Evolutionary conservation across 768 basidiomycete species (phyloP).

Genomic region (Panaeolus papilionaceus): DNA sequence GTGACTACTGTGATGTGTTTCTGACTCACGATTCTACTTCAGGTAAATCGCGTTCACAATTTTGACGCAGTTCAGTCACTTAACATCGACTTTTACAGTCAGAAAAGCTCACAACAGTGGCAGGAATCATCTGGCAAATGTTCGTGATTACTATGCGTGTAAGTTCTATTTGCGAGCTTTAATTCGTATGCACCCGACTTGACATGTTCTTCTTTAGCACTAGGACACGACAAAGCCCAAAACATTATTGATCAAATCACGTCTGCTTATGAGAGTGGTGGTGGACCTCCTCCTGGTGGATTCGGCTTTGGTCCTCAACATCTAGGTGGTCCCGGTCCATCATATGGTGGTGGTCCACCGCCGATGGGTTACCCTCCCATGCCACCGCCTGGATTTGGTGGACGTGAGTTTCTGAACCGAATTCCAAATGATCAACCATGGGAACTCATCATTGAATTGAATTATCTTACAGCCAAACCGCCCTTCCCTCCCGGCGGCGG

Average conservation of each 20-base stretch:
- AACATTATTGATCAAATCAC: slow-evolving; percentile 99
- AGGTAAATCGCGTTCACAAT: slow-evolving; percentile 50
- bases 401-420: slow-evolving; percentile 44
- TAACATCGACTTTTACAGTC: slow-evolving; percentile 53
- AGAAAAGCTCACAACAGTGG: slow-evolving; percentile 99
- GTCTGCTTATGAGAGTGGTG: slow-evolving; percentile 86
- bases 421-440: not conserved
- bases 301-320: slow-evolving; percentile 89
- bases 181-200: slow-evolving; percentile 20
- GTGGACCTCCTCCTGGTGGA: slow-evolving; percentile 86
- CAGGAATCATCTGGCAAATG: slow-evolving; percentile 95
- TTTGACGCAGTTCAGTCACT: slow-evolving; percentile 1
- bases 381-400: slow-evolving; percentile 62
- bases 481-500: slow-evolving; percentile 78
- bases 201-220: slow-evolving; percentile 49
- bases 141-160: slow-evolving; percentile 98
- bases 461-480: slow-evolving; percentile 54
- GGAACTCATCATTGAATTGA: slow-evolving; percentile 17
- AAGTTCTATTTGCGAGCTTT: slow-evolving; percentile 28
- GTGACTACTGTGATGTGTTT: slow-evolving; percentile 94
- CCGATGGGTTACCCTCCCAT: slow-evolving; percentile 57
- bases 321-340: slow-evolving; percentile 61
- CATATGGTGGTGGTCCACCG: slow-evolving; percentile 52
- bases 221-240: slow-evolving; percentile 97
- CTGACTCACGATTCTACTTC: slow-evolving; percentile 94